Conservation (phyloP, 2,329 filamentous ascomycete species). For the Hymenoscyphus linearis region DNA sequence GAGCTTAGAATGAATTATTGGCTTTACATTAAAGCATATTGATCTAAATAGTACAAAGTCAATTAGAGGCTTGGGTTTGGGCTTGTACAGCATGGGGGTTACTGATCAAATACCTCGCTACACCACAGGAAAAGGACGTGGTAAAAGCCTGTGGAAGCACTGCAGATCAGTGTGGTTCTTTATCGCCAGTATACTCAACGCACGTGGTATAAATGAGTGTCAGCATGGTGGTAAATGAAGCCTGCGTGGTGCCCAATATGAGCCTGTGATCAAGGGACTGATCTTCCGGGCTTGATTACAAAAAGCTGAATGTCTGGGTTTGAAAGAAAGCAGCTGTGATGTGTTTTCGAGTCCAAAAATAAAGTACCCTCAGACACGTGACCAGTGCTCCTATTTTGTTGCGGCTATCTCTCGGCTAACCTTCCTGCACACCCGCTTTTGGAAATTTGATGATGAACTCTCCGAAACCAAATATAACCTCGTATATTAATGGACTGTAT, state of each 20-base stretch:
- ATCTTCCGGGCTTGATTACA: background rate
- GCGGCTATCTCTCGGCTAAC: background rate
- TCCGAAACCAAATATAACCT: background rate
- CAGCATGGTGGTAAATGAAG: constrained; percentile 2
- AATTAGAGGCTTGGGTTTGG: background rate
- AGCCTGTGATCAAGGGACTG: background rate
- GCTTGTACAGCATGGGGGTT: background rate
- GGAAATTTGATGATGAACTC: background rate
- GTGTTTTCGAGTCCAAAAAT: too few relatives aligned
- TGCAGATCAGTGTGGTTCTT: constrained; percentile 4
- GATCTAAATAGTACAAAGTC: background rate
- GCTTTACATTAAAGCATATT: background rate
- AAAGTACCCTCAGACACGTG: background rate
- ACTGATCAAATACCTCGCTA: background rate
- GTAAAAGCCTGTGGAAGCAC: constrained; percentile 6
- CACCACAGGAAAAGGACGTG: background rate
- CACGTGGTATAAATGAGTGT: constrained; percentile 9
- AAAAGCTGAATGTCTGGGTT: background rate
- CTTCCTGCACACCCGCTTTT: background rate
- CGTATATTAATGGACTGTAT: too few relatives aligned
- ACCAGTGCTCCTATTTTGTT: background rate
- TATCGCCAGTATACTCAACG: constrained; percentile 5
- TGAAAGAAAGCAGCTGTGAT: background rate
- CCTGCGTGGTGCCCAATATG: background rate
- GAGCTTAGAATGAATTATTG: background rate